Evolutionary conservation across 208 protist species (phyloP).

Genomic region (Leishmania turanica): DNA sequence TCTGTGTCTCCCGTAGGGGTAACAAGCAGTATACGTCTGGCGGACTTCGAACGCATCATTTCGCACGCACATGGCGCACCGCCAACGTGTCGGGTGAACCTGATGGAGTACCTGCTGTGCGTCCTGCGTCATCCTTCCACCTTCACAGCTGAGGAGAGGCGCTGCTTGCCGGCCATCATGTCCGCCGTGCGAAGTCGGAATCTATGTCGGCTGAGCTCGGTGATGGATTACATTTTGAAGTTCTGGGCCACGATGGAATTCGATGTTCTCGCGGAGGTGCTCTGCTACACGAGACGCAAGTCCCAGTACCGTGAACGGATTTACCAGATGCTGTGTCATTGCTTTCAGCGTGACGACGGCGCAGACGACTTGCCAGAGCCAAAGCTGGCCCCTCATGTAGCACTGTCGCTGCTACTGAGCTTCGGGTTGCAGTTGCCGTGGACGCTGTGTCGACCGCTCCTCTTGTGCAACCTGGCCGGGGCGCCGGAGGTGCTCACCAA

Average conservation of each 20-base stretch:
- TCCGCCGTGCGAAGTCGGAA: constrained; percentile 1
- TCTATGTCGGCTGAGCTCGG: background rate
- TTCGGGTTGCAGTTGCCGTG: constrained; percentile 6
- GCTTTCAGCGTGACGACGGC: background rate
- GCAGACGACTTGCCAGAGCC: too few species aligned
- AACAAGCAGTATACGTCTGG: background rate
- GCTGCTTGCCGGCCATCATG: constrained; percentile 25
- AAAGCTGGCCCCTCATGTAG: background rate
- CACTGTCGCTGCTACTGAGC: constrained; percentile 8
- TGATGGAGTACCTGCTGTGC: constrained; percentile 39
- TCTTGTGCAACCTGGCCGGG: background rate
- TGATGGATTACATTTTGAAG: constrained; percentile 28
- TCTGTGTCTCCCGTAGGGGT: background rate
- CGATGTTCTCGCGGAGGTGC: constrained; percentile 2
- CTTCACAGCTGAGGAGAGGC: constrained; percentile 26
- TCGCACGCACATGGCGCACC: background rate
- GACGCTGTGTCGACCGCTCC: background rate
- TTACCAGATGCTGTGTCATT: background rate
- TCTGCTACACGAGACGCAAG: background rate
- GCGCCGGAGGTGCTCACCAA: constrained; percentile 9
- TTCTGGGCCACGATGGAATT: constrained; percentile 7
- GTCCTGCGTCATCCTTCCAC: constrained; percentile 21
- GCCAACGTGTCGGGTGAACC: background rate
- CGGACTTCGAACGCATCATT: background rate
- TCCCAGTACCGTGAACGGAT: background rate